phyloP scores from a whole-genome alignment of 2,329 filamentous ascomycete species.

The Cercospora nicotianae region DNA sequence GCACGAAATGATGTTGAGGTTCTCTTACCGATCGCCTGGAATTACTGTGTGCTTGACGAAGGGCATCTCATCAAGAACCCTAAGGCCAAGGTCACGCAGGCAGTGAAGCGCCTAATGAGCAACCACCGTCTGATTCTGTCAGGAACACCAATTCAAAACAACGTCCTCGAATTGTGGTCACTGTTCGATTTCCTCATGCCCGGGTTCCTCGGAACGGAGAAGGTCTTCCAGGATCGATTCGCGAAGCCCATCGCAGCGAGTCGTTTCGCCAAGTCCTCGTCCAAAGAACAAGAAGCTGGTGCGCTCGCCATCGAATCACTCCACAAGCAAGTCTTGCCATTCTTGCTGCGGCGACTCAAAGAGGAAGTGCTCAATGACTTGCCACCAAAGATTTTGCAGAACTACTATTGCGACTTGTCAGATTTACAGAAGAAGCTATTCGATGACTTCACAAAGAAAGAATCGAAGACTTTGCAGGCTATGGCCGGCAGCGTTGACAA shows the following conservation, averaged over 20 bases:
- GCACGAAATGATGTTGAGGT: conserved; percentile 93
- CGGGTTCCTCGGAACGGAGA: conserved; percentile 91
- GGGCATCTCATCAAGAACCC: conserved; percentile 99
- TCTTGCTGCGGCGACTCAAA: conserved; percentile 92
- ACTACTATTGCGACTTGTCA: conserved; percentile 98
- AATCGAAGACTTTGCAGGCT: conserved; percentile 81
- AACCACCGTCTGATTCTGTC: conserved; percentile 96
- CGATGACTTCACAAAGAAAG: conserved; percentile 92
- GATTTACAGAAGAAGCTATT: conserved; percentile 94
- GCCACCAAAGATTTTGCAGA: conserved; percentile 96
- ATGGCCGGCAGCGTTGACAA: conserved; percentile 85
- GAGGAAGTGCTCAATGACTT: conserved; percentile 96
- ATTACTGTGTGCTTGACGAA: conserved; percentile 95
- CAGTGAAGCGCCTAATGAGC: conserved; percentile 83
- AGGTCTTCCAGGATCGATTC: conserved; percentile 94
- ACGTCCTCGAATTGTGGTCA: conserved; percentile 95
- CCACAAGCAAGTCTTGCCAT: conserved; percentile 96
- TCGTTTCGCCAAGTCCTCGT: conserved; percentile 93
- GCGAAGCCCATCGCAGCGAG: conserved; percentile 93
- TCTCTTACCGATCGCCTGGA: conserved; percentile 83
- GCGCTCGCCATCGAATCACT: conserved; percentile 96
- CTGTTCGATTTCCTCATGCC: conserved; percentile 99
- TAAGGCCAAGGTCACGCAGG: conserved; percentile 90
- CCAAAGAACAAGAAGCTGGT: conserved; percentile 95
- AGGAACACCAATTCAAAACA: conserved; percentile 96